phyloP scores from a whole-genome alignment of 2,329 filamentous ascomycete genomes.

The Didymella exigua region DNA sequence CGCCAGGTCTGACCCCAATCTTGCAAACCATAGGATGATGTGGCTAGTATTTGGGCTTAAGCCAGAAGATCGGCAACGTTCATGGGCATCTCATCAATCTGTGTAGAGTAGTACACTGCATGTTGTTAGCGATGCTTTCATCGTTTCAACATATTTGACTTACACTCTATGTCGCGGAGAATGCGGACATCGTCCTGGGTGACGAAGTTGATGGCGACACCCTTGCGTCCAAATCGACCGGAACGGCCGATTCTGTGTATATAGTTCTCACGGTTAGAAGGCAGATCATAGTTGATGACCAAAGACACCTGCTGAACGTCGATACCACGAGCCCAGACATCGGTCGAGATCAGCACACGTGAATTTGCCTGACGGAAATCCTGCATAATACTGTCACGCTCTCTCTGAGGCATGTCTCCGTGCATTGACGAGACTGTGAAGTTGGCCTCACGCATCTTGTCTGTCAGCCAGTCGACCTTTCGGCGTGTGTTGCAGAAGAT shows the following conservation, averaged over 20 bases:
- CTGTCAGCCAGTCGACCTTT: slow-evolving; percentile 99
- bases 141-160: slow-evolving; percentile 37
- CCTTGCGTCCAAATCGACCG: slow-evolving; percentile 94
- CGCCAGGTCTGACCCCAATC: background rate
- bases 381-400: slow-evolving; percentile 98
- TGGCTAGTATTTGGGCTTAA: slow-evolving; percentile 17
- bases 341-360: slow-evolving; percentile 93
- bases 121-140: slow-evolving; percentile 40
- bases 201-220: slow-evolving; percentile 99
- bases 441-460: slow-evolving; percentile 99
- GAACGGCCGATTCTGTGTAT: slow-evolving; percentile 97
- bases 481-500: slow-evolving; percentile 99
- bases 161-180: slow-evolving; percentile 92
- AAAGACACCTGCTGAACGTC: slow-evolving; percentile 98
- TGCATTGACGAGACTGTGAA: slow-evolving; percentile 99
- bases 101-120: slow-evolving; percentile 88
- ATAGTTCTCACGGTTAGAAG: slow-evolving; percentile 99
- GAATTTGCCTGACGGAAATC: slow-evolving; percentile 98
- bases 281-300: slow-evolving; percentile 98
- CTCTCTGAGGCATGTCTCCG: slow-evolving; percentile 98
- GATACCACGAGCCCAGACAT: slow-evolving; percentile 97
- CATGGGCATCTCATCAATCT: slow-evolving; percentile 99
- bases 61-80: slow-evolving; percentile 62
- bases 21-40: background rate
- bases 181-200: slow-evolving; percentile 98